These are phyloP conservation scores for Mollisia scopiformis DNA, from an alignment of 2,329 filamentous ascomycete genomes.

Conservation along the genomic window DNA sequence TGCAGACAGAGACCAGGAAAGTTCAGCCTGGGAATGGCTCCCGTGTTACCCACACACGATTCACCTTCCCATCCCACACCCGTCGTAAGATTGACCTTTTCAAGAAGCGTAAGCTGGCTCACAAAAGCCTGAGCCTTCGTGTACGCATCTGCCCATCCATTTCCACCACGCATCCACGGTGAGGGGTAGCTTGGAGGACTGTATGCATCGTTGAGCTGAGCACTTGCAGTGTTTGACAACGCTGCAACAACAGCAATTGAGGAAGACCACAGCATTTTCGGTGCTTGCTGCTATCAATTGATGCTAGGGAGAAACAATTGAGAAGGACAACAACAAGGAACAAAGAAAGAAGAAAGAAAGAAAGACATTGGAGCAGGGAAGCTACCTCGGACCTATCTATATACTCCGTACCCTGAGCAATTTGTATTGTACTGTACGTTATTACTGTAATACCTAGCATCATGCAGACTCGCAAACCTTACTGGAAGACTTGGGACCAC, in stretches of 20 bases:
- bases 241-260: slow-evolving; percentile 21
- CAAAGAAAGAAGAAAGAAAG: neutral
- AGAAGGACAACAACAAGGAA: neutral
- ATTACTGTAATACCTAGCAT: neutral
- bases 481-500: neutral
- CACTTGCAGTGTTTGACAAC: slow-evolving; percentile 23
- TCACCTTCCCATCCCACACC: slow-evolving; percentile 56
- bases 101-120: slow-evolving; percentile 74
- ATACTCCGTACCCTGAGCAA: slow-evolving; percentile 4
- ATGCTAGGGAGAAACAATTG: neutral
- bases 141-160: slow-evolving; percentile 70
- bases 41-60: slow-evolving; percentile 37
- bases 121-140: slow-evolving; percentile 70
- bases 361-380: neutral
- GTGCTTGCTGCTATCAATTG: neutral
- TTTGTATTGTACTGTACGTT: neutral
- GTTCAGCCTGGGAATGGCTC: slow-evolving; percentile 34
- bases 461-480: slow-evolving; percentile 3
- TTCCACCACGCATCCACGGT: slow-evolving; percentile 37
- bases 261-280: slow-evolving; percentile 26
- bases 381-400: slow-evolving; percentile 4
- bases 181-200: slow-evolving; percentile 38
- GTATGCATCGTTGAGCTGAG: slow-evolving; percentile 27
- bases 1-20: slow-evolving; percentile 38
- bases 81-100: slow-evolving; percentile 93